Base-by-base conservation (phyloP, 306 rosid species). In the Mucuna pruriens region DNA sequence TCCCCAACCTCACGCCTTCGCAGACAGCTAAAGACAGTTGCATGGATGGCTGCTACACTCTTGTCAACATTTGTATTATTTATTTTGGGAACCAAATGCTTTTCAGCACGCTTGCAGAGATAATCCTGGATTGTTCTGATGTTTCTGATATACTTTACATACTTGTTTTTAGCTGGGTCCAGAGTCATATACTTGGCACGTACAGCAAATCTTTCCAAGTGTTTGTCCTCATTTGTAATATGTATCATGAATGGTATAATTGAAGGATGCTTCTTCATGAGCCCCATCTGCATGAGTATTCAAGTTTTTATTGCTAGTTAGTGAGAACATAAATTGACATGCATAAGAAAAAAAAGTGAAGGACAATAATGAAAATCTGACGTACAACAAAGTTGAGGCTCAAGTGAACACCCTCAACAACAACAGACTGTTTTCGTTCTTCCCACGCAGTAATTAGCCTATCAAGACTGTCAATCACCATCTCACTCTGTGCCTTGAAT, bases 401-500 rank as follows among this genome's bases (percentile, higher is more conserved):
- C 86, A 95, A 71, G 84, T 95, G 99, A 87, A 95, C 99, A 62
- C 99, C 99, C 91, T 95, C 99, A 22, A 95, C 98, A 33, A 95
- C 90, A 29, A 95, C 99, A 0, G 99, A 95, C 76, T 95, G 93
- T 79, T 92, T 95, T 73, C 97, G 87, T 69, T 93, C 98, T 91
- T 95, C 99, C 98, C 99, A 95, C 26, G 94, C 88, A 67, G 99
- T 95, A 75, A 95, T 95, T 76, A 95, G 84, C 80, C 98, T 91
- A 86, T 95, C 99, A 80, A 95, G 99, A 91, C 99, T 95, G 90
- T 95, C 99, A 71, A 95, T 93, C 70, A 95, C 99, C 99, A 95
- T 95, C 86, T 95, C 99, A 85, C 99, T 93, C 85, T 95, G 99
- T 4, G 99, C 99, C 85, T 95, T 95, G 69, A 75, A 95, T 82